Evolutionary conservation across 2,329 filamentous ascomycete genomes (phyloP).

Genomic region (Colletotrichum chrysophilum): DNA sequence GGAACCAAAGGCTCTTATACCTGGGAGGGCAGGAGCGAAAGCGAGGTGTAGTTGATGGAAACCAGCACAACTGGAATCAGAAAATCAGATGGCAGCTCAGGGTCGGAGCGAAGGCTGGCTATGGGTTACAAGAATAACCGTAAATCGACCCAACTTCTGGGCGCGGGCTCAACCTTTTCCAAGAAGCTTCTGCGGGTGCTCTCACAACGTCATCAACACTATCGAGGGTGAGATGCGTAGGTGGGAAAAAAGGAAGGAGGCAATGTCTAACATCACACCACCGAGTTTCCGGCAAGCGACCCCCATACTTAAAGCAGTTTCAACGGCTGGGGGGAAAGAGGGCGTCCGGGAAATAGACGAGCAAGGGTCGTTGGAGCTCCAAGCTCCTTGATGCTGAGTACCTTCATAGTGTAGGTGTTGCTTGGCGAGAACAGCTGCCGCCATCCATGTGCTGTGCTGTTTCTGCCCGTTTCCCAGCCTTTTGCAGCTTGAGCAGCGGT

Average conservation of each 20-base stretch:
- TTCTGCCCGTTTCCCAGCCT: not conserved
- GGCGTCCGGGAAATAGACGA: not conserved
- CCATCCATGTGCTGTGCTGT: not conserved
- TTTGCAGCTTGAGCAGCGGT: not conserved
- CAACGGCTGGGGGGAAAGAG: not conserved
- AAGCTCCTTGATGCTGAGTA: not conserved
- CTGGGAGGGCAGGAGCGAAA: not conserved
- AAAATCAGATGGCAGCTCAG: not conserved
- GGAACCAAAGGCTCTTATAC: not conserved
- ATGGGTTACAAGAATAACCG: not conserved
- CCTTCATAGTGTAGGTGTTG: not conserved
- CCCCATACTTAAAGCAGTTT: constrained; percentile 3
- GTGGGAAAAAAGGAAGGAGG: not conserved
- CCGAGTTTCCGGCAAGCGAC: not conserved
- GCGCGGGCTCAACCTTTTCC: not conserved
- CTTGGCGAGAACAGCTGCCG: not conserved
- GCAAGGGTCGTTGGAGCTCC: not conserved
- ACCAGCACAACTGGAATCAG: not conserved
- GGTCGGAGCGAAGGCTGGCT: not conserved
- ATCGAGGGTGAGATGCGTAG: not conserved
- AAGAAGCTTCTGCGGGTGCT: not conserved
- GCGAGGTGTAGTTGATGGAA: not conserved
- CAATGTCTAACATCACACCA: not conserved
- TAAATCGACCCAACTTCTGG: not conserved
- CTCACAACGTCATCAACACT: not conserved